These are phyloP conservation scores for Termitomyces heimii DNA, from an alignment of 768 basidiomycete genomes.

Conservation along the genomic window DNA sequence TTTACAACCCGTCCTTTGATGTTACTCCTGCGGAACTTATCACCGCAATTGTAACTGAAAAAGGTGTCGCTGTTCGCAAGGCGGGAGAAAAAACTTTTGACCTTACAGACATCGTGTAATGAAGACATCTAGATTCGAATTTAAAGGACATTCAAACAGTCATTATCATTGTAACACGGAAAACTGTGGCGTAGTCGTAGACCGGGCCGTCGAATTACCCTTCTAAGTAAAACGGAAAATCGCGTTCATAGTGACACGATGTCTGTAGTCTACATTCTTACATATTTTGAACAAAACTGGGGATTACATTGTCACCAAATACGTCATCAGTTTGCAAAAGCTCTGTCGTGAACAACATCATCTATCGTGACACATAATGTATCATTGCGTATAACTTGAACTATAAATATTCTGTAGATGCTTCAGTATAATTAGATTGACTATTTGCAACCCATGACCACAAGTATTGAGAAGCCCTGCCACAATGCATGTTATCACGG, in stretches of 20 bases:
- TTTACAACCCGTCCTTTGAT: slow-evolving; percentile 96
- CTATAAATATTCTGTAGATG: background rate
- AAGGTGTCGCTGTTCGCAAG: slow-evolving; percentile 77
- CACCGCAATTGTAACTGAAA: slow-evolving; percentile 93
- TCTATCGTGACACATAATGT: background rate
- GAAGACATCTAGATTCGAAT: background rate
- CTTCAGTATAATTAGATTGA: too few species aligned
- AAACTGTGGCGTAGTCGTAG: background rate
- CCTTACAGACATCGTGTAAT: slow-evolving; percentile 47
- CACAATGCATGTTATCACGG: background rate
- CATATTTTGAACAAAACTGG: background rate
- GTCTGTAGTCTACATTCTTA: background rate
- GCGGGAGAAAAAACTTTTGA: slow-evolving; percentile 58
- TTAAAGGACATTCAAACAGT: background rate
- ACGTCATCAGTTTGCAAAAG: background rate
- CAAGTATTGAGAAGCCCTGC: background rate
- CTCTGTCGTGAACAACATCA: background rate
- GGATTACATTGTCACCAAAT: background rate
- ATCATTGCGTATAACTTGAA: background rate
- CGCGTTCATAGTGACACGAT: background rate
- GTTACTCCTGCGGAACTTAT: slow-evolving; percentile 93
- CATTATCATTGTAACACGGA: background rate
- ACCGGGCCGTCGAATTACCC: background rate
- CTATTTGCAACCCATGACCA: background rate
- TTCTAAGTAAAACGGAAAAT: background rate